Evolutionary conservation across 495 filamentous ascomycete genomes (phyloP), one percentile per base, ranked within the genome.

Genomic region (Penicillium paradoxum): DNA sequence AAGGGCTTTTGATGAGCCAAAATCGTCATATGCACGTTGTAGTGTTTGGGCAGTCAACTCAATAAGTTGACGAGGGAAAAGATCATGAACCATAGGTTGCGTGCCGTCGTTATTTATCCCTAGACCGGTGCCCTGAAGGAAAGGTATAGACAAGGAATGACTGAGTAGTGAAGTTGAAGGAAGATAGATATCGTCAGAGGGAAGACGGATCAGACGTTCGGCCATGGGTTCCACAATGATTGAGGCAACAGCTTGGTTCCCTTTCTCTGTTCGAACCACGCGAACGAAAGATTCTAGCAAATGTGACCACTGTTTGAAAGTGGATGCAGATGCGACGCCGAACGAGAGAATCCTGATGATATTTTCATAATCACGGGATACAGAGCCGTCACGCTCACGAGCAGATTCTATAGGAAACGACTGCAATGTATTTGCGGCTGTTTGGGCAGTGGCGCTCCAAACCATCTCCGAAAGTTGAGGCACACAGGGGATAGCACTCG

Each of bases 171-270:
- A 66, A 6, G 63, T 63, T 17, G 58, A 61, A 6, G 70, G 66
- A 14, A 62, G 29, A 54, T 65, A 71, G 1, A 62, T 52, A 21
- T 65, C 54, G 3, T 22, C 43, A 29, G 53, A 49, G 14, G 53
- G 37, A 24, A 70, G 39, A 25, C 27, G 44, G 41, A 62, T 58
- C 24, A 73, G 56, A 14, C 49, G 61, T 42, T 81, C 82, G 4
- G 88, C 81, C 18, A 96, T 63, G 9, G 89, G 89, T 51, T 91
- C 89, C 24, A 90, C 72, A 11, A 88, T 74, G 24, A 81, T 75
- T 17, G 81, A 71, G 3, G 81, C 78, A 19, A 83, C 73, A 2
- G 78, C 80, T 5, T 74, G 77, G 51, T 88, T 82, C 6, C 89
- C 88, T 36, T 81, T 79, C 54, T 92, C 86, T 8, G 73, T 70